Conservation (phyloP, 2,329 filamentous ascomycete genomes). For the Pseudocercospora macadamiae region DNA sequence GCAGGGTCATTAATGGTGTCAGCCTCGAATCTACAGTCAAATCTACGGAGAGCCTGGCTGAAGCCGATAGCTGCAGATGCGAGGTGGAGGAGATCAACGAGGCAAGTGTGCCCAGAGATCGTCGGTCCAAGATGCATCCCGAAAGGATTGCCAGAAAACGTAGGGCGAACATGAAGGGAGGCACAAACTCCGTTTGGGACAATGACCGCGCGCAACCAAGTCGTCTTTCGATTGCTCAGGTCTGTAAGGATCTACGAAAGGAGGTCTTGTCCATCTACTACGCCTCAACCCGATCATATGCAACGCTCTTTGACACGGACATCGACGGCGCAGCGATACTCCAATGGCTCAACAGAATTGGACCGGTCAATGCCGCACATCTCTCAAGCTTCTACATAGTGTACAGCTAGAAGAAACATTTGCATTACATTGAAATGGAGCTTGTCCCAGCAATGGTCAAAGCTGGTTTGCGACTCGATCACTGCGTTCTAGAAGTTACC, state of each 20-base stretch:
- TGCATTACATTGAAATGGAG: neutral
- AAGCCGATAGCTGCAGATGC: too few relatives aligned
- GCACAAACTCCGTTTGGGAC: neutral
- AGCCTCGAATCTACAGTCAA: too few relatives aligned
- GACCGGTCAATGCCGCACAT: constrained; percentile 1
- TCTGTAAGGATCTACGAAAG: neutral
- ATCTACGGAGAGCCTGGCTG: too few relatives aligned
- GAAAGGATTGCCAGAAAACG: neutral
- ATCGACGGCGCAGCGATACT: neutral
- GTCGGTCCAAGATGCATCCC: too few relatives aligned
- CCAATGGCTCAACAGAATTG: constrained; percentile 9
- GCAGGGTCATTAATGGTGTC: too few relatives aligned
- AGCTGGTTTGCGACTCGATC: neutral
- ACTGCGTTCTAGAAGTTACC: neutral
- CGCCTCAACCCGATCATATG: neutral
- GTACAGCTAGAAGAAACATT: neutral
- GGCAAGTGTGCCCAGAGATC: too few relatives aligned
- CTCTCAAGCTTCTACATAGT: constrained; percentile 4
- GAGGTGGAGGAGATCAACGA: too few relatives aligned
- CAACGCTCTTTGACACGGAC: neutral
- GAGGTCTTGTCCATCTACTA: neutral
- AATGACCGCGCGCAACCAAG: too few relatives aligned
- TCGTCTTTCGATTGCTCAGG: neutral
- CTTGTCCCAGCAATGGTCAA: constrained; percentile 1
- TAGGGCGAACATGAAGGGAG: neutral